Conservation (phyloP, 2,329 filamentous ascomycete species). For the Colletotrichum tanaceti region DNA sequence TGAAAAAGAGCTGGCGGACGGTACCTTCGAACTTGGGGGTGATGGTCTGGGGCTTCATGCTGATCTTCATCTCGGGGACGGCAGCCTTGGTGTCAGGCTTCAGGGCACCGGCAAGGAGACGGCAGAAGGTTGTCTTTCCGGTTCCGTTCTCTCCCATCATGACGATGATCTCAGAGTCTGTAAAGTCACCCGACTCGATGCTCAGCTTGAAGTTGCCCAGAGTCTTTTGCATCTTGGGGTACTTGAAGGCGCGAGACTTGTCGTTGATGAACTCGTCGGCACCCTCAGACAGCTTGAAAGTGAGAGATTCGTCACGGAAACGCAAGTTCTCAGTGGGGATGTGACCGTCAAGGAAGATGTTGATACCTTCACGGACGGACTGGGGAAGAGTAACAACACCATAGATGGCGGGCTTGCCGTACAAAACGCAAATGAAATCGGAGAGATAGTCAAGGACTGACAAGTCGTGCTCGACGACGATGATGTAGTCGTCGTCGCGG, state of each 20-base stretch:
- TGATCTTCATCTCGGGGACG: constrained; percentile 95
- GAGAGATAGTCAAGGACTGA: constrained; percentile 98
- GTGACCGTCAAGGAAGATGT: constrained; percentile 98
- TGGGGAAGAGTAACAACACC: constrained; percentile 96
- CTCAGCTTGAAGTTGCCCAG: constrained; percentile 87
- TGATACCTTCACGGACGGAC: constrained; percentile 98
- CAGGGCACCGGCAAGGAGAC: constrained; percentile 90
- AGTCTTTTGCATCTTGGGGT: constrained; percentile 93
- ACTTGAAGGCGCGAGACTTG: constrained; percentile 85
- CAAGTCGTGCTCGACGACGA: constrained; percentile 99
- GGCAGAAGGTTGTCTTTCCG: constrained; percentile 99
- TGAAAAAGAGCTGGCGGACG: constrained; percentile 98
- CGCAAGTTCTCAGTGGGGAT: constrained; percentile 98
- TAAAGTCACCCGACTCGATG: constrained; percentile 88
- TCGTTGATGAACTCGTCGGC: constrained; percentile 89
- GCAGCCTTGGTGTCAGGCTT: constrained; percentile 85
- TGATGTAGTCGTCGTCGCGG: constrained; percentile 91
- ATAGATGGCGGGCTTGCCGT: constrained; percentile 94
- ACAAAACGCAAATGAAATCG: constrained; percentile 97
- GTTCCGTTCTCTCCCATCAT: constrained; percentile 99
- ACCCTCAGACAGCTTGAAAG: constrained; percentile 92
- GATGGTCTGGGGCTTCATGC: constrained; percentile 99
- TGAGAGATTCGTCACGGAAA: constrained; percentile 96
- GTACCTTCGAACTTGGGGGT: constrained; percentile 98
- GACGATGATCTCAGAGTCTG: constrained; percentile 97